A percentile compares a stretch with the other conserved stretches of the same genome.
These are phyloP conservation scores for Thraustochytrium striatum DNA, from an alignment of 352 stramenopile species.

Conservation along the genomic window DNA sequence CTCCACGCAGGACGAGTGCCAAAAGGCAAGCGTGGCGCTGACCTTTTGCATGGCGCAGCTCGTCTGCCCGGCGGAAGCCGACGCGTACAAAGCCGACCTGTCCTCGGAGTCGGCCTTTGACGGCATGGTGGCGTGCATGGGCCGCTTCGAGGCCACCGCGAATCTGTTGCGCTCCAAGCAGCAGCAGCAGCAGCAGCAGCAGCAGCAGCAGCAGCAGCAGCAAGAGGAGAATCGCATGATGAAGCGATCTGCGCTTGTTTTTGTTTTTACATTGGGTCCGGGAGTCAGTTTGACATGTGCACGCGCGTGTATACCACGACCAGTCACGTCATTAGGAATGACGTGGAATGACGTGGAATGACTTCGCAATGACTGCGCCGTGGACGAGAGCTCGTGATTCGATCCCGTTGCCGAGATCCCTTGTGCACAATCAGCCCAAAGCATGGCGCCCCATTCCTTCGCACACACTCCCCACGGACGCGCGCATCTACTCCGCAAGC, in stretches of 20 bases:
- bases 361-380: background rate
- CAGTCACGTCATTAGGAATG: too few species aligned
- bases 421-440: background rate
- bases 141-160: constrained; percentile 26
- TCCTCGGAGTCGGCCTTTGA: constrained; percentile 60
- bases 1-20: constrained; percentile 69
- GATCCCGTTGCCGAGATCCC: background rate
- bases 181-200: background rate
- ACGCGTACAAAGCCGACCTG: constrained; percentile 66
- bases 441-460: background rate
- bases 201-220: background rate
- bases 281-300: background rate
- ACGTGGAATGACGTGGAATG: too few species aligned
- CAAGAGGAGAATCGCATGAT: background rate
- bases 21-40: constrained; percentile 73
- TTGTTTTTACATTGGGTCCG: background rate
- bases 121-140: constrained; percentile 35
- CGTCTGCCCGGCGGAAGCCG: constrained; percentile 68
- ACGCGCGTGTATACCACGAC: background rate
- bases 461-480: background rate
- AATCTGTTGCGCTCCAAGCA: too few species aligned
- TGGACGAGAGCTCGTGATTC: background rate
- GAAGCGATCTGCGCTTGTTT: background rate
- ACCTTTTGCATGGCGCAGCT: constrained; percentile 80
- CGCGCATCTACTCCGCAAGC: too few species aligned